Evolutionary conservation across 495 filamentous ascomycete genomes (phyloP), one percentile per base, ranked within the genome.

Genomic region (Pseudoneurospora amorphoporcata): DNA sequence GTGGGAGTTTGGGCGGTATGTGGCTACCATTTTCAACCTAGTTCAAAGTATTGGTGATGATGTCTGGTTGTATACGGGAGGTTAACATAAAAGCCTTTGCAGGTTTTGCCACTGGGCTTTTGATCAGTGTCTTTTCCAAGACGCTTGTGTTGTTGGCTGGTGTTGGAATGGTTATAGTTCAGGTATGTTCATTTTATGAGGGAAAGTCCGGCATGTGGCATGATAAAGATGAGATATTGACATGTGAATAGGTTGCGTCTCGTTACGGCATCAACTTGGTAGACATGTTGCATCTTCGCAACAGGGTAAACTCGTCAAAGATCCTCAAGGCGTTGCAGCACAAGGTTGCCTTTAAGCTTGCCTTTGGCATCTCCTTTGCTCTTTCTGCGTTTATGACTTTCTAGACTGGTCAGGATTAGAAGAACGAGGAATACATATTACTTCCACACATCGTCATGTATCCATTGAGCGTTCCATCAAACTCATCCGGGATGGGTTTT

Each of bases 341-440:
- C 72, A 87, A 94, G 77, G 83, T 88, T 23, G 90, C 90, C 0
- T 93, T 96, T 77, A 95, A 94, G 84, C 76, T 95, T 9, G 90
- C 88, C 45, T 95, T 95, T 77, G 92, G 91, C 10, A 75, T 84
- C 6, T 91, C 91, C 39, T 95, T 95, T 85, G 89, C 90, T 14
- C 81, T 95, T 76, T 92, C 92, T 41, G 91, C 90, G 1, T 92
- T 95, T 83, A 86, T 87, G 79, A 81, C 85, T 39, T 89, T 91
- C 77, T 89, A 86, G 73, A 70, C 23, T 23, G 23, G 23, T 23
- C 19, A 45, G 14, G 40, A 68, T 45, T 69, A 2, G 3, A 45
- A 47, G 45, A 69, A 53, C 9, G 45, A 17, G 16, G n/a, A 17
- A 71, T 61, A 7, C 70, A 73, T 72, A 45, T 23, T 69, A 29